Conservation (phyloP, 2,329 filamentous ascomycete genomes). For the Phoma sp. region DNA sequence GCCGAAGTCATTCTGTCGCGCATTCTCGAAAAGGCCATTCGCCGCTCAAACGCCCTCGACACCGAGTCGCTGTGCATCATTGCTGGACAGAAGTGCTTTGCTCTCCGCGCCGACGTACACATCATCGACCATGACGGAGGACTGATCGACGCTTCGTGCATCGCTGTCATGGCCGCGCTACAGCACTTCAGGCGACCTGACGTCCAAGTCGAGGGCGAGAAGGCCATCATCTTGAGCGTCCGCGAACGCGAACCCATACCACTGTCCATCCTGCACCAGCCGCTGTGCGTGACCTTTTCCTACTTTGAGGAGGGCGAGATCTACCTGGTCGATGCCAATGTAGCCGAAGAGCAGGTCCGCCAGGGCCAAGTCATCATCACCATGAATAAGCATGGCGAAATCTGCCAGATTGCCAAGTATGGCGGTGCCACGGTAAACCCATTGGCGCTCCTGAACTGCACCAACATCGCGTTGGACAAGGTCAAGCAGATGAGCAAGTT, state of each 20-base stretch:
- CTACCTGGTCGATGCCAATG: constrained; percentile 73
- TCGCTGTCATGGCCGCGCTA: constrained; percentile 85
- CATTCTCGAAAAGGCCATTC: constrained; percentile 90
- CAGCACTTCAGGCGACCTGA: constrained; percentile 92
- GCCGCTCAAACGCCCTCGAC: constrained; percentile 88
- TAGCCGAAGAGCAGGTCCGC: constrained; percentile 77
- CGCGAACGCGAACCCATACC: constrained; percentile 90
- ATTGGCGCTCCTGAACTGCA: constrained; percentile 76
- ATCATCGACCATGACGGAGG: constrained; percentile 91
- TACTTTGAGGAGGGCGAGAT: constrained; percentile 79
- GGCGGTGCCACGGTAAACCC: constrained; percentile 85
- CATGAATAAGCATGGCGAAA: constrained; percentile 86
- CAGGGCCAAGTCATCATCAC: constrained; percentile 79
- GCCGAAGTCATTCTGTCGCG: constrained; percentile 85
- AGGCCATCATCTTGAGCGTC: constrained; percentile 81
- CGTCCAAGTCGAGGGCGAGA: constrained; percentile 82
- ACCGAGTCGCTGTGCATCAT: constrained; percentile 95
- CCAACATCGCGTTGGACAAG: constrained; percentile 75
- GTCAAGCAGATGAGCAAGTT: constrained; percentile 79
- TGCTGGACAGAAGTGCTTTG: constrained; percentile 89
- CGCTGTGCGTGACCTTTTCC: constrained; percentile 88
- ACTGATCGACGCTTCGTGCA: constrained; percentile 82
- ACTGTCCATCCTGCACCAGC: constrained; percentile 88
- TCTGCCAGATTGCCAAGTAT: constrained; percentile 90
- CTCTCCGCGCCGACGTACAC: constrained; percentile 88